These are phyloP conservation scores for Silene coronaria DNA, from an alignment of 179 eudicot genomes.

Conservation along the genomic window DNA sequence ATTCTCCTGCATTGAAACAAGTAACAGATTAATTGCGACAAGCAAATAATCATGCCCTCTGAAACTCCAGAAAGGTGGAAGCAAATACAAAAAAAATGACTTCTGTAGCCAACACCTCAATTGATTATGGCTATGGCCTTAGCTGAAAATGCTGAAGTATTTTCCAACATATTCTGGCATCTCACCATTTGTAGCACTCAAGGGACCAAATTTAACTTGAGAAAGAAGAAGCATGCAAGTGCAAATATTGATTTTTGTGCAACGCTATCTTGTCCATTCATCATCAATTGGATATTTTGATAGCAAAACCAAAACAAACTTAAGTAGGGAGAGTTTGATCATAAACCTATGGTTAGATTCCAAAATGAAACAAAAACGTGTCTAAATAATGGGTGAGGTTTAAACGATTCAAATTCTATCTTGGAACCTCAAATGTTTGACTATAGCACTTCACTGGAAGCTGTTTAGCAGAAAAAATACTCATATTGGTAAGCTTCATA, in stretches of 20 bases:
- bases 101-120: neutral
- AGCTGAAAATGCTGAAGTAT: neutral
- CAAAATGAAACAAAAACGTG: neutral
- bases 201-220: neutral
- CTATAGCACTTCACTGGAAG: neutral
- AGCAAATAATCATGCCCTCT: neutral
- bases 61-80: neutral
- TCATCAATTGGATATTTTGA: neutral
- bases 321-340: neutral
- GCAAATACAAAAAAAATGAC: neutral
- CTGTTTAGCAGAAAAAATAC: neutral
- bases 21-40: neutral
- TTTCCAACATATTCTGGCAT: neutral
- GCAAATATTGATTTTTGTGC: neutral
- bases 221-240: neutral
- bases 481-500: neutral
- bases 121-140: neutral
- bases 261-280: neutral
- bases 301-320: neutral
- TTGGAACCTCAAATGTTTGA: neutral
- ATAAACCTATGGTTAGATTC: neutral
- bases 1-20: constrained; percentile 48
- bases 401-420: neutral
- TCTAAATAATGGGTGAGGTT: neutral
- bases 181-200: neutral